Evolutionary conservation across 202 grass and related monocot species (phyloP), one percentile per base, ranked within the genome.

Genomic region (Panicum virgatum): DNA sequence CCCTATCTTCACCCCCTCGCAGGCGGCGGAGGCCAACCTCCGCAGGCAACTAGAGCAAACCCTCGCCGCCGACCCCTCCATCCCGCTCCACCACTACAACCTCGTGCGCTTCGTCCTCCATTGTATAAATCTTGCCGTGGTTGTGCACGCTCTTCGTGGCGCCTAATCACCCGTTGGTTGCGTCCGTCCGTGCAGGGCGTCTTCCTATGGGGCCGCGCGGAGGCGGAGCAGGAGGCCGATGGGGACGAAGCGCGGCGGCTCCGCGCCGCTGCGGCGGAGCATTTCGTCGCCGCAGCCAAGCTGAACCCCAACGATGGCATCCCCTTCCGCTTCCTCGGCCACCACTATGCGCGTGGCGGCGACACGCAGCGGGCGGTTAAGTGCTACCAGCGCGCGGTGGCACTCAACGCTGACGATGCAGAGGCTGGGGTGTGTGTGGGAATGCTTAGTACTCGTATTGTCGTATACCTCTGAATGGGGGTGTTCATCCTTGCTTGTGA

Each of bases 281-380:
- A 87, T 78, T 92, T 98, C 89, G 77, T 98, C 72, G 86, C 90
- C 1, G 77, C 88, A 18, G 96, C 96, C 56, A 98, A 98, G 86
- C 69, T 98, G 23, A 91, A 98, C 73, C 96, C 90, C 16, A 93
- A 89, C 44, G 86, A 95, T 56, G 86, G 90, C 44, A 68, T 20
- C n/a, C 81, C 90, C 5, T 95, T 98, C 84, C 84, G 92, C 65
- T 88, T 87, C 83, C 92, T 98, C 1, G 92, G 92, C 62, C 86
- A 93, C 61, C 91, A 91, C 82, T 98, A 95, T 34, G 66, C 76
- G 1, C 85, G 47, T 20, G 54, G 79, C 10, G 82, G 78, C 0
- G 90, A 95, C 40, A 80, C 75, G 34, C 90, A 87, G 87, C 82
- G 96, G 43, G 90, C 92, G 14, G 83, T 73, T 47, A 98, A 89